Evolutionary conservation across 345 rosid species (phyloP).

Genomic region (Diplotaxis tenuifolia): DNA sequence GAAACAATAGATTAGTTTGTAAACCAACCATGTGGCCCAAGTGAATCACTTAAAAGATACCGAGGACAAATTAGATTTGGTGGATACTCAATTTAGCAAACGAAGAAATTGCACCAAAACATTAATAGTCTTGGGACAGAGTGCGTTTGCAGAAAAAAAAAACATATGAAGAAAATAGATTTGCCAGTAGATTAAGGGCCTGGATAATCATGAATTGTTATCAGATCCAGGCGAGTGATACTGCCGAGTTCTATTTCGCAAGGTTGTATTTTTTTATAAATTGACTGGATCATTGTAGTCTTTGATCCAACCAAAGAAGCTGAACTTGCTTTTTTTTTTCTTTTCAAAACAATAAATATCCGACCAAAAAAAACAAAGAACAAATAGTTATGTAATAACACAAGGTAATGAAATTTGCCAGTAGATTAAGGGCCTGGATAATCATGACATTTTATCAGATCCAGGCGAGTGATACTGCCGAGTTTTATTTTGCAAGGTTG

Average conservation of each 20-base stretch:
- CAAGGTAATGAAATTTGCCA: conserved; percentile 4
- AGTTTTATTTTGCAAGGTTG: neutral
- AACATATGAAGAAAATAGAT: neutral
- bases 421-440: conserved; percentile 39
- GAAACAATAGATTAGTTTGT: neutral
- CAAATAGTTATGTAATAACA: neutral
- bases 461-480: conserved; percentile 41
- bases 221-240: conserved; percentile 43
- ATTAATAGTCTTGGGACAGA: conserved; percentile 39
- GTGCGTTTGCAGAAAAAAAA: conserved; percentile 33
- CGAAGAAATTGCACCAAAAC: conserved; percentile 43
- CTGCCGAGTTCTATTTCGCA: conserved; percentile 28
- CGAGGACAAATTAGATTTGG: neutral
- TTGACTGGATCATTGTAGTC: conserved; percentile 17
- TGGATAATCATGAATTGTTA: conserved; percentile 20
- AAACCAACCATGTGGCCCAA: conserved; percentile 14
- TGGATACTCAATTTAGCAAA: conserved; percentile 31
- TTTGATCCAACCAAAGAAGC: conserved; percentile 36
- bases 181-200: conserved; percentile 42
- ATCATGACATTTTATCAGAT: conserved; percentile 27
- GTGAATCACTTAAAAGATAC: conserved; percentile 5
- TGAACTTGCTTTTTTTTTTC: conserved; percentile 23
- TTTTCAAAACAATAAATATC: no score
- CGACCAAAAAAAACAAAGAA: neutral
- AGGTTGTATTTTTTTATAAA: conserved; percentile 5